Percentiles rank a stretch among this genome's conserved stretches.
Conservation (phyloP, 805 yeast species). For the Candida krabiensis region DNA sequence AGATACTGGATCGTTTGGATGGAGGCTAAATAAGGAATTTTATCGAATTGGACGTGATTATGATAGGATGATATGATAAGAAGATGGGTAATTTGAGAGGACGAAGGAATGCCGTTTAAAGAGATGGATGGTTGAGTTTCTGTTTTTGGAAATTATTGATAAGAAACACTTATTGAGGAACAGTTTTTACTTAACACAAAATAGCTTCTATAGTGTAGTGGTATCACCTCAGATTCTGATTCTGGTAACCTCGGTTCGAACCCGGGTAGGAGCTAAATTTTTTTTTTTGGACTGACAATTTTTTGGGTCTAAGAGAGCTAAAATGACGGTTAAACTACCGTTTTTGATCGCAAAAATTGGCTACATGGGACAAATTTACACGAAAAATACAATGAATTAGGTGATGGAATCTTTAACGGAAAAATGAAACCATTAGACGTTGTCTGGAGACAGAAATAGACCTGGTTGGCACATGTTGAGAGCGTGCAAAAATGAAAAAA, state of each 20-base stretch:
- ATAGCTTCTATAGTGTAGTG: constrained; percentile 33
- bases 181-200: constrained; percentile 5
- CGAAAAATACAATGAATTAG: constrained; percentile 4
- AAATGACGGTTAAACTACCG: no score
- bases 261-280: constrained; percentile 36
- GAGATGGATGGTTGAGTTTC: no score
- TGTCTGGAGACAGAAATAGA: neutral
- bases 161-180: no score
- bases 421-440: neutral
- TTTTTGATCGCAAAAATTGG: neutral
- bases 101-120: no score
- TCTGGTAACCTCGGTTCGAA: constrained; percentile 39
- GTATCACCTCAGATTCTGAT: constrained; percentile 38
- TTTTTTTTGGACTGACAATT: constrained; percentile 3
- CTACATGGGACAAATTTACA: neutral
- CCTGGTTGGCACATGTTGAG: no score
- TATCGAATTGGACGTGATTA: no score
- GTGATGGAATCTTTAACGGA: neutral
- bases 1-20: no score
- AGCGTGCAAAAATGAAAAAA: neutral
- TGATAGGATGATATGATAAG: no score
- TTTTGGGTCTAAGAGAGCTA: no score
- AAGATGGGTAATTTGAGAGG: no score
- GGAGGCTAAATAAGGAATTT: no score
- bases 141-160: no score